Evolutionary conservation across 306 rosid species (phyloP).

Genomic region (Pachyrhizus erosus): DNA sequence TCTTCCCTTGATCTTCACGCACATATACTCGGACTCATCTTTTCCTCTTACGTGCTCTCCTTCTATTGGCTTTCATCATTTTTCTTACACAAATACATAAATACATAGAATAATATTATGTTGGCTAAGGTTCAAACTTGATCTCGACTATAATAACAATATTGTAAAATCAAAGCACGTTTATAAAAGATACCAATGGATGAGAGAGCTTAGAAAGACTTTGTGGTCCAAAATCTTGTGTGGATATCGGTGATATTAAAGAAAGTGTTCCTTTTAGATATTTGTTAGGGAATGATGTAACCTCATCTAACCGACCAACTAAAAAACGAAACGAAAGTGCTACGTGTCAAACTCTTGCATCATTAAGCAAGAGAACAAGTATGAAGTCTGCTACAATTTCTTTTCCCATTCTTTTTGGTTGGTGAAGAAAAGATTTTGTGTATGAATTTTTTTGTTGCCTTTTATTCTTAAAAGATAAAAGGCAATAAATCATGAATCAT

Average conservation of each 20-base stretch:
- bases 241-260: not conserved
- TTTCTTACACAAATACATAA: not conserved
- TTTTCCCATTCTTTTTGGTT: slow-evolving; percentile 19
- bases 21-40: not conserved
- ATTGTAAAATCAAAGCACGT: not conserved
- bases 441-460: not conserved
- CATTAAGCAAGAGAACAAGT: slow-evolving; percentile 31
- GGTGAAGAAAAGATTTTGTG: slow-evolving; percentile 9
- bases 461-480: not conserved
- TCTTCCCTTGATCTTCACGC: slow-evolving; percentile 32
- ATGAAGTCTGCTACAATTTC: slow-evolving; percentile 18
- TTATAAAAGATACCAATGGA: slow-evolving; percentile 12
- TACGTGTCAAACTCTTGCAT: slow-evolving; percentile 39
- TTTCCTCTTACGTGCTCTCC: slow-evolving; percentile 21
- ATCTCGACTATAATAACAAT: not conserved
- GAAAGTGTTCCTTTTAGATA: slow-evolving; percentile 34
- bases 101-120: not conserved
- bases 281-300: slow-evolving; percentile 41
- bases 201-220: slow-evolving; percentile 21
- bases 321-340: slow-evolving; percentile 2
- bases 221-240: slow-evolving; percentile 22
- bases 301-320: slow-evolving; percentile 39
- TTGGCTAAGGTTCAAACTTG: not conserved
- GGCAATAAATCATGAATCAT: not conserved
- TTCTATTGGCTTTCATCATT: slow-evolving; percentile 9